Conservation (phyloP, 768 basidiomycete genomes). For the Lepiota venenata region DNA sequence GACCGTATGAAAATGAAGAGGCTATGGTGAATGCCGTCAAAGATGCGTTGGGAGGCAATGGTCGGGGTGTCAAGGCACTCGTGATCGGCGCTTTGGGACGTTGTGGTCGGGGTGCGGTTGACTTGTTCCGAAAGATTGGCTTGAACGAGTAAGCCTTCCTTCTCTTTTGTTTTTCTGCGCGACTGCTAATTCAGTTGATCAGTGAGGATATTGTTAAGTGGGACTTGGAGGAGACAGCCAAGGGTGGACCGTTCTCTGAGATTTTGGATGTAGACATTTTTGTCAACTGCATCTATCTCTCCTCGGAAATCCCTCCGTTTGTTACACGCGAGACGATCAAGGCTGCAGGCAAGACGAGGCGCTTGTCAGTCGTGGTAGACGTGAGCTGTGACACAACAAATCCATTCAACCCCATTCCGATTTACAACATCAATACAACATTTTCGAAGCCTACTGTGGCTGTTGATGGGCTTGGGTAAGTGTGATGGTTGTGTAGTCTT, state of each 20-base stretch:
- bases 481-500: conserved; percentile 15
- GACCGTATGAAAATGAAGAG: conserved; percentile 80
- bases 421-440: conserved; percentile 92
- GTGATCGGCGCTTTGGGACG: conserved; percentile 96
- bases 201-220: conserved; percentile 96
- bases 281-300: conserved; percentile 98
- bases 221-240: conserved; percentile 96
- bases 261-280: conserved; percentile 97
- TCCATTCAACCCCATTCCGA: conserved; percentile 95
- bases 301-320: conserved; percentile 82
- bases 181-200: conserved; percentile 13
- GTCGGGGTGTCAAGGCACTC: conserved; percentile 76
- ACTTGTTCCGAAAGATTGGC: conserved; percentile 95
- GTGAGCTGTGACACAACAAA: conserved; percentile 99
- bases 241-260: conserved; percentile 94
- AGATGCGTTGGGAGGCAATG: conserved; percentile 58
- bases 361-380: conserved; percentile 84
- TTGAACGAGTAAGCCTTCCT: conserved; percentile 72
- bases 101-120: conserved; percentile 93
- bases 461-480: conserved; percentile 72
- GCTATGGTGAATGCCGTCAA: conserved; percentile 82
- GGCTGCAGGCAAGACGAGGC: conserved; percentile 65
- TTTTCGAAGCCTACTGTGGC: conserved; percentile 90
- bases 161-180: conserved; percentile 1
- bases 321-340: conserved; percentile 65